Conservation (phyloP, 495 filamentous ascomycete genomes). For the Amphirosellinia nigrospora region DNA sequence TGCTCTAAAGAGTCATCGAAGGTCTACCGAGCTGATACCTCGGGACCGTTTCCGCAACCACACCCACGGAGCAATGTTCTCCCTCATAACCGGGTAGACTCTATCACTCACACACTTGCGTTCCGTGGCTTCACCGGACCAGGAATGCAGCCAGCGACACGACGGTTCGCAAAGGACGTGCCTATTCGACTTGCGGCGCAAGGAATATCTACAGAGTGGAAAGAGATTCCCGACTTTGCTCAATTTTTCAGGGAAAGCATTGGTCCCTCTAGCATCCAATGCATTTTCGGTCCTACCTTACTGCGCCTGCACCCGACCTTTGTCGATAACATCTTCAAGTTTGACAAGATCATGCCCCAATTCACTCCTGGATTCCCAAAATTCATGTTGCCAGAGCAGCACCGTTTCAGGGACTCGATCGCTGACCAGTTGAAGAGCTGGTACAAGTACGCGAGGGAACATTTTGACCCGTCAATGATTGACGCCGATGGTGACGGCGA, state of each 20-base stretch:
- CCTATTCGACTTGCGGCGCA: not conserved
- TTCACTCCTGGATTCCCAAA: slow-evolving; percentile 10
- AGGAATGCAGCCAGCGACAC: slow-evolving; percentile 2
- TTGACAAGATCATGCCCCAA: slow-evolving; percentile 8
- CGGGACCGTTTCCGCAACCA: slow-evolving; percentile 14
- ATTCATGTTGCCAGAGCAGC: slow-evolving; percentile 10
- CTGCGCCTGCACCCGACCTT: slow-evolving; percentile 8
- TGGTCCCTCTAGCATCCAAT: slow-evolving; percentile 9
- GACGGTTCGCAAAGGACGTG: not conserved
- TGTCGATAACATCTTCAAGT: slow-evolving; percentile 18
- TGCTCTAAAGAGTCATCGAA: slow-evolving; percentile 15
- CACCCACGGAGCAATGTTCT: slow-evolving; percentile 17
- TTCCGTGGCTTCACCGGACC: slow-evolving; percentile 8
- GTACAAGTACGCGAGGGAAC: slow-evolving; percentile 18
- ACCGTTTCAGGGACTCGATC: slow-evolving; percentile 13
- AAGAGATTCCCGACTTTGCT: slow-evolving; percentile 17
- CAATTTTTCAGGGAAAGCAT: slow-evolving; percentile 17
- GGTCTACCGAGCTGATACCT: slow-evolving; percentile 16
- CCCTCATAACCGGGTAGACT: slow-evolving; percentile 10
- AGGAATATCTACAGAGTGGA: slow-evolving; percentile 19
- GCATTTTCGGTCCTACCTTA: slow-evolving; percentile 20
- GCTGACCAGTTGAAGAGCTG: slow-evolving; percentile 17
- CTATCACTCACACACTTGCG: slow-evolving; percentile 5
- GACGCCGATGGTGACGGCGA: slow-evolving; percentile 21
- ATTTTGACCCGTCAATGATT: slow-evolving; percentile 12